Evolutionary conservation across 805 yeast genomes (phyloP), one percentile per base, ranked within the genome.

Genomic region (Scheffersomyces ergatensis): DNA sequence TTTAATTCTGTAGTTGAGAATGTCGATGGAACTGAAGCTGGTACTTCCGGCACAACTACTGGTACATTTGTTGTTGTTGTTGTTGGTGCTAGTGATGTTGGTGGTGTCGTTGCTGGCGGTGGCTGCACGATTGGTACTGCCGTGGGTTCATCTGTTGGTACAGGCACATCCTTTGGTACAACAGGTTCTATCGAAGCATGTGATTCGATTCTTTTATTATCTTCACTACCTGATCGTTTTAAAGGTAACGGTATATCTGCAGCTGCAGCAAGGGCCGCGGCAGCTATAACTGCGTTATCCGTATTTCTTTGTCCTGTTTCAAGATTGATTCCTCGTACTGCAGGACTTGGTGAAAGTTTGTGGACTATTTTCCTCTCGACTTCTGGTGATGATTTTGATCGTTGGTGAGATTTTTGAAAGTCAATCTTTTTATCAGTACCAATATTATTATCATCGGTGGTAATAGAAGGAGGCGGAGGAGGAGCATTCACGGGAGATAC

Each of bases 241-340:
- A 67, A 51, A 1, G 89, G 89, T 26, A 85, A 56, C 1, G 93
- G 93, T 12, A 80, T 74, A 12, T 82, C 86, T 2, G 90, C 90
- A 0, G 92, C 93, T 0, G 86, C 88, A 3, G 89, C 89, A 37
- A 85, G 65, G 0, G 92, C 92, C 7, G 90, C 92, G 1, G 93
- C 93, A 0, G 92, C 93, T 7, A 85, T 83, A 50, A 75, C 72
- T 0, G 86, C 88, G 50, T 80, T 76, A 36, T 62, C 63, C 24
- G 51, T 60, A 38, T 58, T 64, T 34, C 70, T 42, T 42, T 58
- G 58, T 1, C 68, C 66, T 13, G 63, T 58, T 44, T 57, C 58
- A 21, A 58, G 52, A 44, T 62, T 63, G 35, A 62, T 64, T 0
- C 73, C 74, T 23, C 72, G 53, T 3, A 64, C 50, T 0, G 77